Evolutionary conservation across 2,329 filamentous ascomycete species (phyloP).

Genomic region (Penicillium sp.): DNA sequence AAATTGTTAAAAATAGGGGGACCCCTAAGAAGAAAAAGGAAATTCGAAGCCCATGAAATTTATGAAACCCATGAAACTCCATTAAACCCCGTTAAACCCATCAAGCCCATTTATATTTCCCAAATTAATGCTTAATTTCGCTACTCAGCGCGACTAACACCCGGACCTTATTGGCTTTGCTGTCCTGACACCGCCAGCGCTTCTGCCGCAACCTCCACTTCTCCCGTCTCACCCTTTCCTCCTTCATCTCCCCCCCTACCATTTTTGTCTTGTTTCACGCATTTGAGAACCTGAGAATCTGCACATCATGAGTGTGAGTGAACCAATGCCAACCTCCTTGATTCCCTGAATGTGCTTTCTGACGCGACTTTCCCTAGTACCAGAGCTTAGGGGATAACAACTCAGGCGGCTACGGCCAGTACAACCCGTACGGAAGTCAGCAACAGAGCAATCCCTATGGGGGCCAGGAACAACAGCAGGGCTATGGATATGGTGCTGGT

Average conservation of each 20-base stretch:
- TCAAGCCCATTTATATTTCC: not conserved
- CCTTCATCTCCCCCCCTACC: constrained; percentile 9
- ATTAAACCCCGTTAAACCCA: not conserved
- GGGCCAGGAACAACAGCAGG: constrained; percentile 28
- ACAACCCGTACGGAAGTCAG: constrained; percentile 53
- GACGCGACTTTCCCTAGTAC: constrained; percentile 23
- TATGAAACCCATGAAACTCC: not conserved
- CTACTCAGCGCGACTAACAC: constrained; percentile 6
- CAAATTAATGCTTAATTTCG: constrained; percentile 3
- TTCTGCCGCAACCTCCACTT: constrained; percentile 22
- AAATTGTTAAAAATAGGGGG: constrained; percentile 1
- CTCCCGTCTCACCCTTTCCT: constrained; percentile 26
- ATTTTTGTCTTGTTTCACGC: not conserved
- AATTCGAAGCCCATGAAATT: not conserved
- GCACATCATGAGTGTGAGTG: constrained; percentile 54
- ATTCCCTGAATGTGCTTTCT: constrained; percentile 2
- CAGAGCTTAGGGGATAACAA: constrained; percentile 32
- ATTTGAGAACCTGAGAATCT: not conserved
- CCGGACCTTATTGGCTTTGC: constrained; percentile 10
- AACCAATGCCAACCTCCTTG: constrained; percentile 22
- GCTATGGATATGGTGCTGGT: constrained; percentile 27
- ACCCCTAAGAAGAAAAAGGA: not conserved
- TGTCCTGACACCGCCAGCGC: constrained; percentile 20
- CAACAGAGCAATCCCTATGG: constrained; percentile 31
- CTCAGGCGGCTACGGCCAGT: constrained; percentile 52